Base-by-base conservation (phyloP, 108 stramenopile species). In the Skeletonema grethae region DNA sequence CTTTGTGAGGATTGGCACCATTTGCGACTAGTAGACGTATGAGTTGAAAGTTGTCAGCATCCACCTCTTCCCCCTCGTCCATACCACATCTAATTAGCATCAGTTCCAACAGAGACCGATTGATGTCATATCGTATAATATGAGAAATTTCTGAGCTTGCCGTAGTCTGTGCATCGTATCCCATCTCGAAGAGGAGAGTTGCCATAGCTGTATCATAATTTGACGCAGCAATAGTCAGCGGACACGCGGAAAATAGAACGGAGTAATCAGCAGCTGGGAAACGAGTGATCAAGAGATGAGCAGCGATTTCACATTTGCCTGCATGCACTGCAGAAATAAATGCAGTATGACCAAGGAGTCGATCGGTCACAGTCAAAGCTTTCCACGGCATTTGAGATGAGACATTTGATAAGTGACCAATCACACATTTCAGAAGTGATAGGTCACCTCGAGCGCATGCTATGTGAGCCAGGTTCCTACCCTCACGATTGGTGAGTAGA, bases 271-370 rank as follows among this genome's bases (percentile, higher is more conserved):
- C 28, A 28, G 61, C 53, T 3, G 60, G 58, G 46, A 69, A 65
- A 8, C 79, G 69, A 48, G 79, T 88, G 77, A 88, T 82, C 32
- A 93, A 71, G 9, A 93, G 65, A 25, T 77, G 82, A 63, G 77
- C 77, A 62, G 85, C 88, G 25, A 83, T 69, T 58, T 90, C 92
- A 31, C 30, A 79, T 16, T 75, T 69, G 72, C 83, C 86, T 15
- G 83, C 75, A 34, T 61, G 67, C 9, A 93, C 82, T 5, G 92
- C 92, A 48, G 85, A 61, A 60, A 88, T 63, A 15, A 93, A 72
- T 18, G 89, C 88, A 28, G 85, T 83, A 46, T 85, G 76, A 2
- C 55, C 28, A 10, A 72, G 16, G 18, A 72, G 16, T 10, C 41
- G 29, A 66, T 93, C 88, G 58, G 77, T 77, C 29, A 78, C 68